Evolutionary conservation across 108 stramenopile species (phyloP).

Genomic region (Aurantiochytrium sp.): DNA sequence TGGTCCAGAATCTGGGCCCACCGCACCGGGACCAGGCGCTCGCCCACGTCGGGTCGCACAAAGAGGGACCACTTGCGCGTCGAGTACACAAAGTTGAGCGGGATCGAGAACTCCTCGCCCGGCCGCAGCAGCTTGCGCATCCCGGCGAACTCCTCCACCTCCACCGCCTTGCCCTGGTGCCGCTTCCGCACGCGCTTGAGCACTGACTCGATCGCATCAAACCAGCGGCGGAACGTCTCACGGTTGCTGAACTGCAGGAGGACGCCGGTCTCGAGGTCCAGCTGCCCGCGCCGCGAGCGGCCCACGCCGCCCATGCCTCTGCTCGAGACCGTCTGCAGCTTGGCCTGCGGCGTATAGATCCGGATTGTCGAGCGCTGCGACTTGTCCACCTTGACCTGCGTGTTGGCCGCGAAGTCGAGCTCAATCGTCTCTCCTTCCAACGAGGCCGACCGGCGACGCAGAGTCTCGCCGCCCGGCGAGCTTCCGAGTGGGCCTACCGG

Average conservation of each 20-base stretch:
- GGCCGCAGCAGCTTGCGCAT: background rate
- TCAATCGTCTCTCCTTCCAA: no score
- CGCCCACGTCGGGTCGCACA: background rate
- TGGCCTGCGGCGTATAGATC: no score
- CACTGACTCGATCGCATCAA: background rate
- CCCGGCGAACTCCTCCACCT: background rate
- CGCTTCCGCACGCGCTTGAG: background rate
- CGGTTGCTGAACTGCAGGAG: background rate
- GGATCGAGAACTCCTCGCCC: slow-evolving; percentile 14
- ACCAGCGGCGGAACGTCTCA: background rate
- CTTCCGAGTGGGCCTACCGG: no score
- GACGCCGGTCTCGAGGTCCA: background rate
- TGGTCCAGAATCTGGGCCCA: slow-evolving; percentile 22
- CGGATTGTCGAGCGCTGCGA: no score
- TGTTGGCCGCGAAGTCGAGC: no score
- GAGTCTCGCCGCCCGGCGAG: no score
- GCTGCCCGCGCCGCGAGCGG: background rate
- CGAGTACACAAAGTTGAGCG: background rate
- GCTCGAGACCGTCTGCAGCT: no score
- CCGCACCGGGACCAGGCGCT: background rate
- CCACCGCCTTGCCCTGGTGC: background rate
- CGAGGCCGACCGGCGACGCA: no score
- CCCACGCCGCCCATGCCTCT: no score
- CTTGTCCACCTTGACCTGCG: no score
- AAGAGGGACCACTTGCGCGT: slow-evolving; percentile 16